phyloP scores from a whole-genome alignment of 768 basidiomycete species.

The Phanerochaete carnosa region DNA sequence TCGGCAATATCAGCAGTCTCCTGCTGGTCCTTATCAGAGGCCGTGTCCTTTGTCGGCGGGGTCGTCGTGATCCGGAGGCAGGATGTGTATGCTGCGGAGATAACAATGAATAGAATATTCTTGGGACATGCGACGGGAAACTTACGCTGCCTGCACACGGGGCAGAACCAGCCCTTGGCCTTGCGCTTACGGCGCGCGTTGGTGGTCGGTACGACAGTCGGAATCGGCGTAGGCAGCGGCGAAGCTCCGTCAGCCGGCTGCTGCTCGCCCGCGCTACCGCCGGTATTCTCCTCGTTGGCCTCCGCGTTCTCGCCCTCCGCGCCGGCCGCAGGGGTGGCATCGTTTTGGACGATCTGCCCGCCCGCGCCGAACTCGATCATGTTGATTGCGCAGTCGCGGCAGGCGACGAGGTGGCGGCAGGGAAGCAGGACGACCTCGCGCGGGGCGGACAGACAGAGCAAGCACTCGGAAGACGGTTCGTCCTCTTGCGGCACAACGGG shows the following conservation, averaged over 20 bases:
- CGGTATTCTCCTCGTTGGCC: neutral
- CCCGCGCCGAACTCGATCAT: constrained; percentile 98
- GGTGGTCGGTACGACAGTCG: constrained; percentile 21
- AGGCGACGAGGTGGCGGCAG: constrained; percentile 92
- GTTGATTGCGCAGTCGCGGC: constrained; percentile 91
- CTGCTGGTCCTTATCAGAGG: constrained; percentile 15
- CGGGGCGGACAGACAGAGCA: constrained; percentile 84
- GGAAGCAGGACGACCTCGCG: constrained; percentile 92
- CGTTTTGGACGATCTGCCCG: constrained; percentile 70
- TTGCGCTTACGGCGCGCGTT: constrained; percentile 78
- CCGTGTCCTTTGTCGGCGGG: constrained; percentile 43
- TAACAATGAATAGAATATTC: constrained; percentile 1
- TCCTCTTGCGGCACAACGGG: constrained; percentile 44
- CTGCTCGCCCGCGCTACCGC: constrained; percentile 6
- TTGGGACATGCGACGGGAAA: constrained; percentile 15
- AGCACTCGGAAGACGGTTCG: constrained; percentile 83
- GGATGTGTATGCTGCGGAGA: constrained; percentile 74
- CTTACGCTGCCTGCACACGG: constrained; percentile 92
- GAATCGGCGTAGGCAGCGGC: constrained; percentile 9
- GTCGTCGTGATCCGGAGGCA: constrained; percentile 77
- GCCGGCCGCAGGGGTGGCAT: constrained; percentile 27
- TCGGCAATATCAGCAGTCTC: constrained; percentile 19
- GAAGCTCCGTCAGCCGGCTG: constrained; percentile 9
- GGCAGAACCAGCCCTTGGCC: constrained; percentile 97
- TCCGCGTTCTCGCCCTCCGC: constrained; percentile 13